Percentiles rank a stretch among this genome's conserved stretches.
These are phyloP conservation scores for Fusarium multiceps DNA, from an alignment of 2,329 filamentous ascomycete species.

Conservation along the genomic window DNA sequence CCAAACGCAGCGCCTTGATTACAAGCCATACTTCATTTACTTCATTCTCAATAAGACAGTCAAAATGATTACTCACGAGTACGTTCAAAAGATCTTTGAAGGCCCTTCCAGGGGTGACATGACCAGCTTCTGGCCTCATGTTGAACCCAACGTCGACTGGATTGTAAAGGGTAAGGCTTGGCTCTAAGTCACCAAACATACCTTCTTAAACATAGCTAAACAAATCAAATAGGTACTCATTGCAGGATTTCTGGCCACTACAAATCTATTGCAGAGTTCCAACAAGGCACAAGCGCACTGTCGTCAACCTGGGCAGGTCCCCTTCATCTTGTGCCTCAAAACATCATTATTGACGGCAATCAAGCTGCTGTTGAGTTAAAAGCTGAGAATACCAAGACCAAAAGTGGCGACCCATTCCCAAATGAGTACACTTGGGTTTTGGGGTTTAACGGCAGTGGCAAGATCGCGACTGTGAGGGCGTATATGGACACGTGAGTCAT, in stretches of 20 bases:
- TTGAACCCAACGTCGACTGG: constrained; percentile 3
- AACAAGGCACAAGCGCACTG: not conserved
- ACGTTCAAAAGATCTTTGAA: not conserved
- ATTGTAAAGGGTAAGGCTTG: not conserved
- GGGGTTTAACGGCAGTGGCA: not conserved
- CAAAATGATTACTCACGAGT: not conserved
- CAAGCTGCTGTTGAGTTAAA: constrained; percentile 3
- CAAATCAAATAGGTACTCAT: not conserved
- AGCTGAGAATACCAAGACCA: not conserved
- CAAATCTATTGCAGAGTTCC: not conserved
- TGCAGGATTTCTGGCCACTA: not conserved
- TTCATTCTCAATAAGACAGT: too few relatives aligned
- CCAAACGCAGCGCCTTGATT: not conserved
- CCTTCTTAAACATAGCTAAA: not conserved
- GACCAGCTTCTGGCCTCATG: constrained; percentile 2
- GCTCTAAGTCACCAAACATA: too few relatives aligned
- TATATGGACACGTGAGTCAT: constrained; percentile 3
- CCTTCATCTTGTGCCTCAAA: not conserved
- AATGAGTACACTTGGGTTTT: not conserved
- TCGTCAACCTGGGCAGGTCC: constrained; percentile 2
- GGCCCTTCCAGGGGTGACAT: constrained; percentile 1
- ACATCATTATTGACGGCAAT: not conserved
- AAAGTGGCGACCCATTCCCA: not conserved
- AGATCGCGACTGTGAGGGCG: not conserved
- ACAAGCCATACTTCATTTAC: accelerated